A percentile compares a stretch with the other conserved stretches of the same genome.
phyloP scores from a whole-genome alignment of 1,139 yeast species.

The Saccharomyces hybrid region DNA sequence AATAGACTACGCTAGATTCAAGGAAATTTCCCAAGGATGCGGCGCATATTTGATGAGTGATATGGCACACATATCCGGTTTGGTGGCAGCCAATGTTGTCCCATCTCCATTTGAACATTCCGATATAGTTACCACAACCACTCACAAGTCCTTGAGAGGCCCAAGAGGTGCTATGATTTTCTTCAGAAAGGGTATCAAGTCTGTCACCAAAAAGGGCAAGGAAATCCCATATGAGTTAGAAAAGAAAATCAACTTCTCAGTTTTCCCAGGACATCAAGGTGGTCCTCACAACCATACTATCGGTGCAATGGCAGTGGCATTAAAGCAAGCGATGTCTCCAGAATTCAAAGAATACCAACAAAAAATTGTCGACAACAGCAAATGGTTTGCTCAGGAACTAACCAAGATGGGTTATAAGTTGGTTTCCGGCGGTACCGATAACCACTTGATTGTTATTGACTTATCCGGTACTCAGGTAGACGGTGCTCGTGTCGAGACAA shows the following conservation, averaged over 20 bases:
- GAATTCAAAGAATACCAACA: constrained; percentile 82
- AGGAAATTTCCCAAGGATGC: constrained; percentile 81
- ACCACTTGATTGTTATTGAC: constrained; percentile 83
- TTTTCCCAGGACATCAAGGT: constrained; percentile 98
- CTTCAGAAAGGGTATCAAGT: constrained; percentile 86
- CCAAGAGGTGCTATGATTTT: constrained; percentile 99
- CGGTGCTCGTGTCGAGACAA: constrained; percentile 93
- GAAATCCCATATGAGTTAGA: constrained; percentile 83
- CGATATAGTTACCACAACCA: constrained; percentile 93
- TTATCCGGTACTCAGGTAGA: constrained; percentile 80
- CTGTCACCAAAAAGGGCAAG: constrained; percentile 77
- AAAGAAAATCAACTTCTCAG: constrained; percentile 85
- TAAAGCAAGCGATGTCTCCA: constrained; percentile 81
- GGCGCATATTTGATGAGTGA: constrained; percentile 89
- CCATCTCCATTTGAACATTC: constrained; percentile 91
- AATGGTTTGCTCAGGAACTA: constrained; percentile 65
- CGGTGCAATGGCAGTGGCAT: constrained; percentile 89
- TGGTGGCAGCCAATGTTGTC: constrained; percentile 87
- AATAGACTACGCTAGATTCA: constrained; percentile 85
- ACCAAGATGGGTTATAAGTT: constrained; percentile 60
- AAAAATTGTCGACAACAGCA: constrained; percentile 74
- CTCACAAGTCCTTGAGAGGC: constrained; percentile 95
- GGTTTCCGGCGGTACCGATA: constrained; percentile 91
- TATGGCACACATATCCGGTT: constrained; percentile 96
- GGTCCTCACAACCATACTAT: constrained; percentile 98